phyloP scores from a whole-genome alignment of 192 early-diverging fungal genomes.

The Spizellomyces punctatus region DNA sequence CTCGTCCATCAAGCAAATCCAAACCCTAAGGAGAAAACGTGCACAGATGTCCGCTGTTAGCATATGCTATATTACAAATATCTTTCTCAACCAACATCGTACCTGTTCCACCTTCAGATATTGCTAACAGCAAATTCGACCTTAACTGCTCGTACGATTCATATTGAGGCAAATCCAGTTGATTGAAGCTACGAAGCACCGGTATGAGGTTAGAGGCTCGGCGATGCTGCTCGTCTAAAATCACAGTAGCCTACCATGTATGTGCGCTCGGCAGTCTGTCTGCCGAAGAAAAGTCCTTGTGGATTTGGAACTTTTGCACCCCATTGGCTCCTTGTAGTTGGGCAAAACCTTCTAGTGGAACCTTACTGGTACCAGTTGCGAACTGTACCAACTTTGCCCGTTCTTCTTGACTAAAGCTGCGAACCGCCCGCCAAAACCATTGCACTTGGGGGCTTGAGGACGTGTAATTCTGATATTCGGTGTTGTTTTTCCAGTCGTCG shows the following conservation, averaged over 20 bases:
- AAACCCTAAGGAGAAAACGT: constrained; percentile 26
- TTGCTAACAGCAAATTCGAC: constrained; percentile 79
- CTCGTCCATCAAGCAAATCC: constrained; percentile 28
- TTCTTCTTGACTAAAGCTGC: constrained; percentile 97
- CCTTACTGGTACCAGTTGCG: constrained; percentile 96
- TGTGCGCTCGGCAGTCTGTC: constrained; percentile 94
- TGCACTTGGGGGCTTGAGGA: constrained; percentile 86
- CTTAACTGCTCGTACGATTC: constrained; percentile 89
- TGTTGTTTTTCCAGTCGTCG: constrained; percentile 99
- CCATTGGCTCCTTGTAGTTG: constrained; percentile 91
- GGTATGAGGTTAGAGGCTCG: not conserved
- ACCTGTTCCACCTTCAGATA: constrained; percentile 89
- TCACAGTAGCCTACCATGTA: constrained; percentile 74
- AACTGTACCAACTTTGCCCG: constrained; percentile 97
- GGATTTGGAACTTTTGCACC: constrained; percentile 98
- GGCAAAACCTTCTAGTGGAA: constrained; percentile 94
- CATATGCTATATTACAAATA: too few species aligned
- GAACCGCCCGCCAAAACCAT: constrained; percentile 98
- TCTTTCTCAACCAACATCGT: not conserved
- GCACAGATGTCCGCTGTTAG: not conserved
- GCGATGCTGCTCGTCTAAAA: not conserved
- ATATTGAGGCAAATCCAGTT: constrained; percentile 93
- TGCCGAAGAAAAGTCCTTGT: constrained; percentile 88
- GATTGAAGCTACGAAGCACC: constrained; percentile 80
- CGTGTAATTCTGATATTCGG: constrained; percentile 92